Percentiles rank a stretch among this genome's conserved stretches.
These are phyloP conservation scores for Barnettozyma siamensis DNA, from an alignment of 805 yeast genomes.

Conservation along the genomic window DNA sequence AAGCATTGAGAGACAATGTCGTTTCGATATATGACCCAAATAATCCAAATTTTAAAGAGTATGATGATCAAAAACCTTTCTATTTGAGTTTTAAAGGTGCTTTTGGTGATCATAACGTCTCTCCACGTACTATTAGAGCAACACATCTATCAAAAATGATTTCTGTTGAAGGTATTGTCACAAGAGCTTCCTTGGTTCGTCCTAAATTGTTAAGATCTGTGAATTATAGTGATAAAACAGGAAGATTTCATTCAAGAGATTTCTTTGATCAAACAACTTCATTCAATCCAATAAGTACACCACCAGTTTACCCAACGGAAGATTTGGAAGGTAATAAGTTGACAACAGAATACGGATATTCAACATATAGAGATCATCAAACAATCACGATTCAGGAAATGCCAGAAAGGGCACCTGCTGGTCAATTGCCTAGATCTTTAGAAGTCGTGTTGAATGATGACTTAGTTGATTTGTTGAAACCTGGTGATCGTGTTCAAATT, in stretches of 20 bases:
- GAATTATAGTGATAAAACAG: conserved; percentile 83
- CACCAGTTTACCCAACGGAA: conserved; percentile 87
- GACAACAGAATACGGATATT: conserved; percentile 86
- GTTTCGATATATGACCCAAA: conserved; percentile 63
- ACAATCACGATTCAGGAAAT: conserved; percentile 90
- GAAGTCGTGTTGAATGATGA: conserved; percentile 95
- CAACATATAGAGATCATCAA: conserved; percentile 92
- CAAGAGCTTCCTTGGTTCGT: conserved; percentile 86
- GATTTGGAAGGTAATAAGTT: conserved; percentile 88
- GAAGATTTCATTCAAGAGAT: conserved; percentile 83
- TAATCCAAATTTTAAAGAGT: conserved; percentile 44
- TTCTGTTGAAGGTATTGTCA: conserved; percentile 91
- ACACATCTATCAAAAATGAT: conserved; percentile 72
- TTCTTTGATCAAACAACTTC: conserved; percentile 91
- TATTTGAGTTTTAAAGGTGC: conserved; percentile 84
- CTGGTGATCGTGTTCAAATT: conserved; percentile 92
- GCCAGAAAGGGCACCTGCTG: conserved; percentile 98
- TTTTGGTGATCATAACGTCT: conserved; percentile 80
- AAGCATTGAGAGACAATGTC: conserved; percentile 78
- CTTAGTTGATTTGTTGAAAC: conserved; percentile 84
- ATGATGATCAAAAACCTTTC: conserved; percentile 57
- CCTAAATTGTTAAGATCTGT: conserved; percentile 90
- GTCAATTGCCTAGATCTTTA: conserved; percentile 89
- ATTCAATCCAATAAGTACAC: conserved; percentile 74
- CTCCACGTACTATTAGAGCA: conserved; percentile 84